phyloP scores from a whole-genome alignment of 2,329 filamentous ascomycete genomes.

The Aspergillus sp. region DNA sequence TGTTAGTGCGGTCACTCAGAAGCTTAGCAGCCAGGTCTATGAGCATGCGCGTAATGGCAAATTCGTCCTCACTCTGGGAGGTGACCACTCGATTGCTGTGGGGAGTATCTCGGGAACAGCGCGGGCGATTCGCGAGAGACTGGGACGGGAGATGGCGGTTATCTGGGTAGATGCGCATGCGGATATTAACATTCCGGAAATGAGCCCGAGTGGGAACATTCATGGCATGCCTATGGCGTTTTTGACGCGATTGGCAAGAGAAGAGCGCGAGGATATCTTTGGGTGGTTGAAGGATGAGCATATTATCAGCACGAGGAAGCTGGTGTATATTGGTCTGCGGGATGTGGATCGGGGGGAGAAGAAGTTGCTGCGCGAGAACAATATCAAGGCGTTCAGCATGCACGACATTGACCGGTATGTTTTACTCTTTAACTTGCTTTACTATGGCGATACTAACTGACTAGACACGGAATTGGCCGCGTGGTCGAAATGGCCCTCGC shows the following conservation, averaged over 20 bases:
- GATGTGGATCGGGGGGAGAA: slow-evolving; percentile 95
- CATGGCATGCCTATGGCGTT: slow-evolving; percentile 98
- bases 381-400: slow-evolving; percentile 96
- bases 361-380: slow-evolving; percentile 77
- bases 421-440: neutral
- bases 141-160: slow-evolving; percentile 78
- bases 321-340: slow-evolving; percentile 93
- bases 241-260: slow-evolving; percentile 73
- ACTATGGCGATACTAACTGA: slow-evolving; percentile 1
- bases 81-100: slow-evolving; percentile 94
- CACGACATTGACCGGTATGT: slow-evolving; percentile 85
- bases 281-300: slow-evolving; percentile 70
- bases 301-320: slow-evolving; percentile 63
- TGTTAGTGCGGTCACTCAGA: slow-evolving; percentile 76
- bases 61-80: slow-evolving; percentile 85
- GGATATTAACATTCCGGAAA: slow-evolving; percentile 95
- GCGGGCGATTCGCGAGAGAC: slow-evolving; percentile 74
- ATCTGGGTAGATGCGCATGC: slow-evolving; percentile 99
- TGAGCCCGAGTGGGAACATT: slow-evolving; percentile 82
- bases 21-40: slow-evolving; percentile 79
- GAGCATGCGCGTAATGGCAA: slow-evolving; percentile 73
- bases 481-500: slow-evolving; percentile 98
- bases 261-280: slow-evolving; percentile 71
- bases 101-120: slow-evolving; percentile 84
- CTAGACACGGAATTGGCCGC: slow-evolving; percentile 80